Evolutionary conservation across 2,329 filamentous ascomycete species (phyloP), one percentile per base, ranked within the genome.

Genomic region (Aspergillus piperis): DNA sequence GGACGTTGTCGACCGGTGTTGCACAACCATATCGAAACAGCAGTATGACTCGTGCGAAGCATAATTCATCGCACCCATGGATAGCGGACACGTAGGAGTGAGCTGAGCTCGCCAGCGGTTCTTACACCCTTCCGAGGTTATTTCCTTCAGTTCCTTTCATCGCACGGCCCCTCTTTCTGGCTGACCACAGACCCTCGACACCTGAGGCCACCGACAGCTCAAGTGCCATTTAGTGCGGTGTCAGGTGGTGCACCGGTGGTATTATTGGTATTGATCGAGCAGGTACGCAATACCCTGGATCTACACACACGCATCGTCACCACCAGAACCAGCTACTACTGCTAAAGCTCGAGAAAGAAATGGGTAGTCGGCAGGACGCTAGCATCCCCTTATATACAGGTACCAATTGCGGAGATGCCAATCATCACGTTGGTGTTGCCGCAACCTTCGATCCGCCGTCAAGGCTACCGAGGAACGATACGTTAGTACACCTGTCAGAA

Each of bases 171-270:
- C 58, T 36, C 11, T 36, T 5, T 5, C 39, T 25, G 44, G 41
- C n/a, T 42, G 51, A 48, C 19, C 59, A 41, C 48, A 52, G 59
- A 58, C 59, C 55, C 42, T 63, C 42, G 61, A 63, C 59, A 57
- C 61, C 61, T 63, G 52, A 63, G 61, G 61, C 59, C 48, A 50
- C 32, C 25, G 10, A 13, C 25, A 57, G 53, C 25, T 17, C 41
- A 38, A 57, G 58, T 48, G 47, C 48, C 41, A 10, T 30, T 50
- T 50, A 50, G 47, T 32, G 15, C 25, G 47, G 47, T 8, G 25
- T 50, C 47, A 50, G 17, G 47, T 50, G 47, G 47, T 50, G 47
- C 47, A 23, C 27, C 47, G 25, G n/a, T 50, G 47, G 47, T 50
- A 50, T 50, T 50, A 30, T 32, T 50, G 7, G 47, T 50, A 50